These are phyloP conservation scores for Glebionis coronaria DNA, from an alignment of 129 eudicot genomes.

Conservation along the genomic window DNA sequence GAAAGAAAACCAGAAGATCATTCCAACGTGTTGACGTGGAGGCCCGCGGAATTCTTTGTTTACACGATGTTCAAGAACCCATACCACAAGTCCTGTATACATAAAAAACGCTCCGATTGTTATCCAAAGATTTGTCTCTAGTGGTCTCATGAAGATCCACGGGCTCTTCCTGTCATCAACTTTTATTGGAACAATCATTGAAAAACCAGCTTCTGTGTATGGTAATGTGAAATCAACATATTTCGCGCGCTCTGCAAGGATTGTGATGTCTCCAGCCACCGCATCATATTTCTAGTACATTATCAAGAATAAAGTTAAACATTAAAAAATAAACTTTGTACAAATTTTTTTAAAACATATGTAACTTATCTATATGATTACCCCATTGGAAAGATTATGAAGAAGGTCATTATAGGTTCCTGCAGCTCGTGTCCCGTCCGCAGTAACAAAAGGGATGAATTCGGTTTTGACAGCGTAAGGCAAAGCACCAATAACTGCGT, in stretches of 20 bases:
- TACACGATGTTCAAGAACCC: conserved; percentile 57
- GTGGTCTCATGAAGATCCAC: conserved; percentile 60
- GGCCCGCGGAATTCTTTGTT: conserved; percentile 57
- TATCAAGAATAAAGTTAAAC: not conserved
- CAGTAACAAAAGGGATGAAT: conserved; percentile 33
- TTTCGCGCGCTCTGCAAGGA: conserved; percentile 38
- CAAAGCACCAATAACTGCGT: conserved; percentile 32
- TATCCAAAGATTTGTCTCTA: conserved; percentile 46
- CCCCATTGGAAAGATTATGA: conserved; percentile 12
- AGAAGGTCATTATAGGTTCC: conserved; percentile 37
- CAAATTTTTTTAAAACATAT: not conserved
- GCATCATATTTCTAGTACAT: conserved; percentile 43
- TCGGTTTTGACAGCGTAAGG: conserved; percentile 42
- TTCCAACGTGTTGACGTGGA: conserved; percentile 45
- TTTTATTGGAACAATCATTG: conserved; percentile 36
- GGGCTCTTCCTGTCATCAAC: conserved; percentile 38
- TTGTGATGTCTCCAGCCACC: conserved; percentile 49
- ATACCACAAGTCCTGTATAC: conserved; percentile 51
- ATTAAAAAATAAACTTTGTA: not conserved
- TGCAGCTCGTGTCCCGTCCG: conserved; percentile 7
- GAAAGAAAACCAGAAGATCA: conserved; percentile 57
- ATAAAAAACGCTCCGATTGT: conserved; percentile 44
- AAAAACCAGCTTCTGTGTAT: conserved; percentile 47
- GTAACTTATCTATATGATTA: not conserved
- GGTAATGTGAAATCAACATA: conserved; percentile 57